A percentile compares a stretch with the other conserved stretches of the same genome.
Evolutionary conservation across 805 yeast species (phyloP).

Genomic region (Cyberlindnera galapagoensis): DNA sequence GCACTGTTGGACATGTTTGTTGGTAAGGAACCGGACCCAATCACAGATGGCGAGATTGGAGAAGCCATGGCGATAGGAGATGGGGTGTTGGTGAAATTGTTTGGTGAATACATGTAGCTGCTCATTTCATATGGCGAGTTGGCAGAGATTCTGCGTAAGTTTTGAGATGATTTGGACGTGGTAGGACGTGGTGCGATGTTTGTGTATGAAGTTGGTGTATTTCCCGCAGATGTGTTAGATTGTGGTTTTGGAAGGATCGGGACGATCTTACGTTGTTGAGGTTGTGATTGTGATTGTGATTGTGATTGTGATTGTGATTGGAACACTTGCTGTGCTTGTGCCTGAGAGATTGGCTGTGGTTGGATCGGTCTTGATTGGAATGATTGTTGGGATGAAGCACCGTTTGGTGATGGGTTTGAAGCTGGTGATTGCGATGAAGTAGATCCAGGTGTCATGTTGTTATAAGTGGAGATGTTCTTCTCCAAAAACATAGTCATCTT

Average conservation of each 20-base stretch:
- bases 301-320: neutral
- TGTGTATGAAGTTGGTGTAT: constrained; percentile 5
- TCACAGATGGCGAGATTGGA: constrained; percentile 20
- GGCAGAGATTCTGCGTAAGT: constrained; percentile 1
- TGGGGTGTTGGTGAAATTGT: constrained; percentile 17
- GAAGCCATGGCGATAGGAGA: constrained; percentile 23
- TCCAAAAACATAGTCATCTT: constrained; percentile 16
- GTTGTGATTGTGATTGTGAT: constrained; percentile 1
- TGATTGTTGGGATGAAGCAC: constrained; percentile 4
- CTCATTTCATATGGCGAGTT: constrained; percentile 6
- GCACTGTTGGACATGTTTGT: constrained; percentile 13
- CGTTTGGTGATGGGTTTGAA: constrained; percentile 8
- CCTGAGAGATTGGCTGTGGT: constrained; percentile 1
- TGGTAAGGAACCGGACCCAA: constrained; percentile 16
- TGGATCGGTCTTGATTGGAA: too few species aligned
- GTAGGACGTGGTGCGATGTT: constrained; percentile 3
- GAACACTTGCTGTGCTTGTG: constrained; percentile 1
- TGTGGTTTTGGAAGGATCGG: constrained; percentile 25
- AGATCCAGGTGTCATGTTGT: constrained; percentile 16
- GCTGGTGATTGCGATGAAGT: constrained; percentile 20
- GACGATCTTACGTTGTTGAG: constrained; percentile 20
- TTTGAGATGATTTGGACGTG: too few species aligned
- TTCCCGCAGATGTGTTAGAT: constrained; percentile 7
- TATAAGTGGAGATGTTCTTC: constrained; percentile 17
- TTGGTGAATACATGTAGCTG: constrained; percentile 17